These are phyloP conservation scores for Trebouxia sp. DNA, from an alignment of 139 green algal genomes.

Conservation along the genomic window DNA sequence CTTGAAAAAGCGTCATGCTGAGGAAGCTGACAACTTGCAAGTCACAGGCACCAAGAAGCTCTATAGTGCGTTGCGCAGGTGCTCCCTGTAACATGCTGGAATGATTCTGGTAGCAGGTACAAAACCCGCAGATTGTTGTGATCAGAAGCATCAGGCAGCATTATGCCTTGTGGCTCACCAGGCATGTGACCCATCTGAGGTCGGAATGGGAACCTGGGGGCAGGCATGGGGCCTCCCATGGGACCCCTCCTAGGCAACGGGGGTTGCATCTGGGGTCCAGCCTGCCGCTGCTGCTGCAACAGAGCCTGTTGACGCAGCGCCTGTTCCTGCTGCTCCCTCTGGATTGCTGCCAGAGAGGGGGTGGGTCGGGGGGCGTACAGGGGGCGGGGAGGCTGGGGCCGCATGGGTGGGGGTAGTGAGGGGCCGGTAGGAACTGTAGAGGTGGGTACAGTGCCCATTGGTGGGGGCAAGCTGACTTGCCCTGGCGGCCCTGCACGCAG, in stretches of 20 bases:
- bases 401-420: not conserved
- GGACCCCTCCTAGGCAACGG: not conserved
- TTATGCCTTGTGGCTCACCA: not conserved
- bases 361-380: not conserved
- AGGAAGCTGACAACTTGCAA: no score
- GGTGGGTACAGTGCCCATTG: not conserved
- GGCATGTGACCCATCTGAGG: constrained; percentile 20
- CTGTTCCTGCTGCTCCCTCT: not conserved
- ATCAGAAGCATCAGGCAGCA: no score
- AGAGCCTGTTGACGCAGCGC: not conserved
- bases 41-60: no score
- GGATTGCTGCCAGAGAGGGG: not conserved
- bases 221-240: not conserved
- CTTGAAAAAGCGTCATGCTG: no score
- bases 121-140: no score
- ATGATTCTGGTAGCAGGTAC: no score
- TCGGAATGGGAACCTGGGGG: not conserved
- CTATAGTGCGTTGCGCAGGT: no score
- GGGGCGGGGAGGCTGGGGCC: not conserved
- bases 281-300: constrained; percentile 1
- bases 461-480: not conserved
- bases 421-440: not conserved
- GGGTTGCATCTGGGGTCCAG: not conserved
- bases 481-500: not conserved
- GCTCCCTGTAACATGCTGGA: no score